Base-by-base conservation (phyloP, 1,284 basidiomycete species). In the Somion occarium region DNA sequence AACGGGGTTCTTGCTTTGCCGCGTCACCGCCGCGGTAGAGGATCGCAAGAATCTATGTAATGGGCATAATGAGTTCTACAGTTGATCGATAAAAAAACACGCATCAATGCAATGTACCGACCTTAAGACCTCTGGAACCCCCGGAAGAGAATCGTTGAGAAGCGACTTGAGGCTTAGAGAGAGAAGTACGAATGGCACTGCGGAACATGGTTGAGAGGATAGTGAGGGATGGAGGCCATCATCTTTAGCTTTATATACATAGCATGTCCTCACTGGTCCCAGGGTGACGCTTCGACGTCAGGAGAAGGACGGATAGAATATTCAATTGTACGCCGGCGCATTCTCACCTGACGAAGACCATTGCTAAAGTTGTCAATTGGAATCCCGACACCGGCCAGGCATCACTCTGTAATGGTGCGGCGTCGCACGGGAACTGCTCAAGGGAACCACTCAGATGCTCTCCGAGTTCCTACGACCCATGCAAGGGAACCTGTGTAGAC, bases 1-100 rank as follows among this genome's bases (percentile, higher is more conserved):
- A 83, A 65, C 87, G 81, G 46, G 88, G 80, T 69, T 95, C 88
- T 59, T 89, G 75, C 58, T 75, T 59, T 52, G 93, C 91, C 55
- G 87, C 82, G 55, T 80, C 61, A 59, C 74, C 78, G 64, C 87
- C 86, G 57, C 80, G 74, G 73, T 90, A 88, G 50, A 93, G 81
- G 60, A 93, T 82, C 61, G 87, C 85, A 51, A 93, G 78, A 61
- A 92, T 73, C 87, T 91, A 22, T 24, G 47, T 24, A 23, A 46
- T 12, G 12, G 18, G 20, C 5, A 24, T 18, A 5, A 18, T 24
- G 38, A 49, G 47, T 25, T 41, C 42, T 19, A 7, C 30, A 7
- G n/a, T n/a, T n/a, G n/a, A n/a, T n/a, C n/a, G n/a, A n/a, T 39
- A 18, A 20, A 5, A 4, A 4, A 39, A 39, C 3, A 23, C 20